A percentile compares a stretch with the other conserved stretches of the same genome.
Evolutionary conservation across 345 rosid species (phyloP).

Genomic region (Melaleuca alternifolia): DNA sequence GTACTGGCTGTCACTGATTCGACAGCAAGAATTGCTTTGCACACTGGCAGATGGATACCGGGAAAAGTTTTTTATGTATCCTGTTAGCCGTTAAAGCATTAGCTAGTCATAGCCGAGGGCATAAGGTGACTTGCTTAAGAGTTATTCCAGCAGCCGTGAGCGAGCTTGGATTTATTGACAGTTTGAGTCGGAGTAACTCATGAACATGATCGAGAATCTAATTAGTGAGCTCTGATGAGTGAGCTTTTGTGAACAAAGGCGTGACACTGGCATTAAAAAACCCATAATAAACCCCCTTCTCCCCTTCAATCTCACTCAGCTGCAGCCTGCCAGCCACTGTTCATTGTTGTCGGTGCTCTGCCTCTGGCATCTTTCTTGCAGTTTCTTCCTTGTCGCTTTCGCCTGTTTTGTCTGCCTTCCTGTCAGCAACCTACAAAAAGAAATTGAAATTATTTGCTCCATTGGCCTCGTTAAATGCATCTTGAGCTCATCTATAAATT

Average conservation of each 20-base stretch:
- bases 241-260: not conserved
- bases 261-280: not conserved
- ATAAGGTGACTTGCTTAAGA: no score
- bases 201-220: not conserved
- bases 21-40: not conserved
- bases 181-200: not conserved
- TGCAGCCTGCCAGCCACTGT: not conserved
- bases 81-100: not conserved
- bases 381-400: not conserved
- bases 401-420: not conserved
- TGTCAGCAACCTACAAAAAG: not conserved
- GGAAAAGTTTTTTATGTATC: not conserved
- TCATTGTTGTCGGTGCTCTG: not conserved
- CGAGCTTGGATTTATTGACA: not conserved
- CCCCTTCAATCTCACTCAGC: not conserved
- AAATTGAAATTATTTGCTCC: not conserved
- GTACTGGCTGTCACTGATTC: not conserved
- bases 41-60: not conserved
- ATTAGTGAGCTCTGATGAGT: not conserved
- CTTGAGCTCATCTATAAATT: not conserved
- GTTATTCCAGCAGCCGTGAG: not conserved
- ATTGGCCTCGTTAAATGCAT: not conserved
- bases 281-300: not conserved
- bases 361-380: not conserved
- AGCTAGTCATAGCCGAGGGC: not conserved